Base-by-base conservation (phyloP, 495 filamentous ascomycete species). In the Staphylotrichum longicolle region DNA sequence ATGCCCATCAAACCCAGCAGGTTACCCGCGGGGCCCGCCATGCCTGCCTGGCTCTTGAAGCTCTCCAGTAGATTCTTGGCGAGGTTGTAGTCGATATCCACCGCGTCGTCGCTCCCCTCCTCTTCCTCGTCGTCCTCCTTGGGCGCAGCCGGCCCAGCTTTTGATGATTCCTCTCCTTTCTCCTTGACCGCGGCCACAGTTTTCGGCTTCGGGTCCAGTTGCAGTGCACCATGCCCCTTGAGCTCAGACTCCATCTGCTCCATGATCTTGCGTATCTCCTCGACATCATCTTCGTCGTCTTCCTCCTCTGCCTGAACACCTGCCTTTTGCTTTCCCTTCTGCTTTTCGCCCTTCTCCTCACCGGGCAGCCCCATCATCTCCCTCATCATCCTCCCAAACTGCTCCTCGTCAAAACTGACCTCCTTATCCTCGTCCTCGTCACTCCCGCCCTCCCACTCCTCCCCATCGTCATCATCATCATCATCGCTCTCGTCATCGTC, bases 31-130 rank as follows among this genome's bases (percentile, higher is more conserved):
- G 93, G 93, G 0, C 93, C 93, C 11, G 91, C 78, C 74, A 88
- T 82, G 42, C 93, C 93, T 5, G 77, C 90, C 70, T 97, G 93
- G 34, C 87, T 86, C 65, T 96, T 94, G 68, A 98, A 91, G 68
- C 88, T 90, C 75, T 96, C 89, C n/a, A 97, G 77, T 30, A 97
- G 73, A 68, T 96, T 97, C 70, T 90, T 91, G 41, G 90, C 93
- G 5, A 98, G 82, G 53, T 93, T 91, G 69, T 90, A 89, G 66
- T 96, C 91, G 47, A 91, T 83, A 61, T 93, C 81, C 10, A 92
- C 80, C 59, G 87, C 87, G 3, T 66, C 67, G 7, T 80, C 79
- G 10, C 67, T 76, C 15, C 69, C 73, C 33, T 80, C 80, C 3
- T 74, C 74, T 3, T 72, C 73, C 0, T 63, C 60, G 0, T 58